These are phyloP conservation scores for Pyropia yezoensis DNA, from an alignment of 23 red algal species.

Conservation along the genomic window DNA sequence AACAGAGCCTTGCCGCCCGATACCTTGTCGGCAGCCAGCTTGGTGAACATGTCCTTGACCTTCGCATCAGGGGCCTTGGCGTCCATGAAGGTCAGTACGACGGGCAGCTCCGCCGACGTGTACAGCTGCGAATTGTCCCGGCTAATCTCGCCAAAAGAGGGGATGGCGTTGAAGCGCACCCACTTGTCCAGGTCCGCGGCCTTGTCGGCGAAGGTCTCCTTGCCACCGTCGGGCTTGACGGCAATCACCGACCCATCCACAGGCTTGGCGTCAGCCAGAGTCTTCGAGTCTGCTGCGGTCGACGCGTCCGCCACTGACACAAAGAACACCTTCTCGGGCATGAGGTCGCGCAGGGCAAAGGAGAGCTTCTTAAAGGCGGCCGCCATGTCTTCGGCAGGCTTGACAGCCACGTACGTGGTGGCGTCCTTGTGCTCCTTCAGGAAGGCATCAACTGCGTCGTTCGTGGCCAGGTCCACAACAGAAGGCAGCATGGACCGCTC, in stretches of 20 bases:
- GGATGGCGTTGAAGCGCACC: slow-evolving; percentile 16
- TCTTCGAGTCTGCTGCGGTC: not conserved
- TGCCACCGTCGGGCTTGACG: slow-evolving; percentile 18
- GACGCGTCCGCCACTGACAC: slow-evolving; percentile 17
- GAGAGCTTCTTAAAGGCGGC: slow-evolving; percentile 25
- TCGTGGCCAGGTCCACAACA: slow-evolving; percentile 16
- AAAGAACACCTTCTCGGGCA: slow-evolving; percentile 46
- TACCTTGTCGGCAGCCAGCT: slow-evolving; percentile 41
- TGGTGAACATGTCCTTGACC: slow-evolving; percentile 19
- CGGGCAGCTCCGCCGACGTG: slow-evolving; percentile 39
- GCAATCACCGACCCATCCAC: slow-evolving; percentile 28
- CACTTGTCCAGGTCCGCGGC: slow-evolving; percentile 33
- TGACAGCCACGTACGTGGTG: slow-evolving; percentile 20
- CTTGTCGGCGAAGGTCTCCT: slow-evolving; percentile 16
- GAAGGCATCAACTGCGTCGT: slow-evolving; percentile 31
- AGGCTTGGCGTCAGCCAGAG: slow-evolving; percentile 1
- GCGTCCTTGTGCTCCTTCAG: slow-evolving; percentile 37
- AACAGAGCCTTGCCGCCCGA: slow-evolving; percentile 18
- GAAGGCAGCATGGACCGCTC: slow-evolving; percentile 33
- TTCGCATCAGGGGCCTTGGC: slow-evolving; percentile 31
- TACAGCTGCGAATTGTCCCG: slow-evolving; percentile 57
- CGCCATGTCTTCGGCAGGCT: slow-evolving; percentile 21
- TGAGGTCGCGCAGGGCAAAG: slow-evolving; percentile 46
- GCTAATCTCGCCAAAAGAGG: slow-evolving; percentile 47
- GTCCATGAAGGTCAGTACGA: slow-evolving; percentile 64